phyloP scores from a whole-genome alignment of 2,329 filamentous ascomycete species.

The Biscogniauxia marginata region DNA sequence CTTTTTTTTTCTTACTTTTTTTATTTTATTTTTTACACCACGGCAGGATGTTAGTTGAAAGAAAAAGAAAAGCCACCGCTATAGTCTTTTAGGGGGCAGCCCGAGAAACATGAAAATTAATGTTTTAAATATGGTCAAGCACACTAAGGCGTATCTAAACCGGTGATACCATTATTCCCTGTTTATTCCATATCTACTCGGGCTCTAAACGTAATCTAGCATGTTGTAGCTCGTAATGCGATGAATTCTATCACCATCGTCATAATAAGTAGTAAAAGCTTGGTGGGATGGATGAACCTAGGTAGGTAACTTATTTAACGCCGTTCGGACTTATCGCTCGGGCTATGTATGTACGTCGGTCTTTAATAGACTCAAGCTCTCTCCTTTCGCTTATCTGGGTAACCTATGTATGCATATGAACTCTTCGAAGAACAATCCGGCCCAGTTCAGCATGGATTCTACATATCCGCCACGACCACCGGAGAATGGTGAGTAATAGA shows the following conservation, averaged over 20 bases:
- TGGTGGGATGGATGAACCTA: no score
- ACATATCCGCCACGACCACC: conserved; percentile 7
- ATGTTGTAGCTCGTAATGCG: background rate
- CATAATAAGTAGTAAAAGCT: no score
- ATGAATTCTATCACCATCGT: no score
- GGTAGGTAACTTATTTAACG: background rate
- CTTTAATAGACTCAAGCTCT: background rate
- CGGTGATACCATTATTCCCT: background rate
- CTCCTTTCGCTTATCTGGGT: no score
- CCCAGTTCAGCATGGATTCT: conserved; percentile 4
- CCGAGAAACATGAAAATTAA: background rate
- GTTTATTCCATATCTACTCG: background rate
- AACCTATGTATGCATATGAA: background rate
- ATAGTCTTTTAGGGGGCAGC: background rate
- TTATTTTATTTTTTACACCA: background rate
- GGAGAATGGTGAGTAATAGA: conserved; percentile 7
- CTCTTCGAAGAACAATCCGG: background rate
- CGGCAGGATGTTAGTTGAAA: background rate
- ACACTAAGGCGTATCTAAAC: background rate
- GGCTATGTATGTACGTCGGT: background rate
- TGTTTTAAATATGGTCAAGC: background rate
- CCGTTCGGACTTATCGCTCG: background rate
- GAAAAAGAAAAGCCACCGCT: background rate
- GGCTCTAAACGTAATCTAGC: background rate
- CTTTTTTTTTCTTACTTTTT: background rate